These are phyloP conservation scores for Boechera divaricarpa DNA, from an alignment of 345 rosid species.

Conservation along the genomic window DNA sequence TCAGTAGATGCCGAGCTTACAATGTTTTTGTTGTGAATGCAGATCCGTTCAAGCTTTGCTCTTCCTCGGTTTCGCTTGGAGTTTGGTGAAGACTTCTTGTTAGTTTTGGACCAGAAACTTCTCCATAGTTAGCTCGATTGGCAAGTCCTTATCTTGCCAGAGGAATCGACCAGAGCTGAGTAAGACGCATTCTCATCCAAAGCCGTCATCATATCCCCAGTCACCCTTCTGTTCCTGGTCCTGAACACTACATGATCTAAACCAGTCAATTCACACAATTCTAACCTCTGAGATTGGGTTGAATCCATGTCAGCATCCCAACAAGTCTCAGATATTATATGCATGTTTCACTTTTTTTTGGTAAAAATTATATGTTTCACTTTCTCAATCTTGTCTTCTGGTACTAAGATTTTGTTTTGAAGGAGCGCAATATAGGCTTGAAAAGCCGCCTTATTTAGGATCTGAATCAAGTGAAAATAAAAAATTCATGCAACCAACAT, in stretches of 20 bases:
- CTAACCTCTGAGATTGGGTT: constrained; percentile 54
- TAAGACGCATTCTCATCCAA: constrained; percentile 87
- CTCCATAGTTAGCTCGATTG: no score
- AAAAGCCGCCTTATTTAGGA: constrained; percentile 72
- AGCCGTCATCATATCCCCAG: constrained; percentile 26
- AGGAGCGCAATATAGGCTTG: constrained; percentile 70
- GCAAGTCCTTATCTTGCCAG: constrained; percentile 43
- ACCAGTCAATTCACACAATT: constrained; percentile 63
- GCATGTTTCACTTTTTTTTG: constrained; percentile 35
- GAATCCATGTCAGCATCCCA: constrained; percentile 78
- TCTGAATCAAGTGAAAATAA: constrained; percentile 50
- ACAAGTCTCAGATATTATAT: constrained; percentile 63
- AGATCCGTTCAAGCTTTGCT: no score
- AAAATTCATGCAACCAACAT: not conserved
- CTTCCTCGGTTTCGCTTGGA: no score
- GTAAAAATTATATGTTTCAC: constrained; percentile 34
- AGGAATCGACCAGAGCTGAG: constrained; percentile 75
- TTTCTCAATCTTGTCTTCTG: constrained; percentile 62
- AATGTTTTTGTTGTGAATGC: no score
- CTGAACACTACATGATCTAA: constrained; percentile 47
- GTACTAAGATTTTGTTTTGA: constrained; percentile 60
- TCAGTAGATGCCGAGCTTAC: no score
- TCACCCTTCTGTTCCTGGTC: constrained; percentile 36
- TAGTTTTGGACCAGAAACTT: no score
- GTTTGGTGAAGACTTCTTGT: no score